Conservation (phyloP, 1,284 basidiomycete genomes). For the Ustilago hordei region DNA sequence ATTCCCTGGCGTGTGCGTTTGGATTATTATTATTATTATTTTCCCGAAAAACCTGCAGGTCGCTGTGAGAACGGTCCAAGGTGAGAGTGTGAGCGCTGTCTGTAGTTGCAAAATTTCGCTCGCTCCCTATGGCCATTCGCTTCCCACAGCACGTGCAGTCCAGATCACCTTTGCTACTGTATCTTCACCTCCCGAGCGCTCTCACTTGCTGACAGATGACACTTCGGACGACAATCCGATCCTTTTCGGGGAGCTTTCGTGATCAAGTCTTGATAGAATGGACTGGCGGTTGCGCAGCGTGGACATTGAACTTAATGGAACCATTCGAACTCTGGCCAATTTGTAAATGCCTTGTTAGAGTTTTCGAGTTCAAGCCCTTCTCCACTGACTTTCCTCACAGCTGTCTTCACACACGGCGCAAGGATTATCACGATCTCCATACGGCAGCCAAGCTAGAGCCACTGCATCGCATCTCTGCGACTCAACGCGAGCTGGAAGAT, state of each 20-base stretch:
- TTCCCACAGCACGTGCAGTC: not conserved
- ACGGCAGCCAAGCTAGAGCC: no score
- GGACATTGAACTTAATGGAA: not conserved
- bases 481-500: no score
- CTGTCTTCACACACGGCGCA: not conserved
- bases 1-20: not conserved
- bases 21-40: not conserved
- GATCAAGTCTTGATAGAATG: not conserved
- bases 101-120: not conserved
- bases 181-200: not conserved
- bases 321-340: not conserved
- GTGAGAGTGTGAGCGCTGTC: not conserved
- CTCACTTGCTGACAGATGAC: not conserved
- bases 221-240: not conserved
- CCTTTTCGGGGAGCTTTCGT: not conserved
- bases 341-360: not conserved
- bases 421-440: no score
- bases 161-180: not conserved
- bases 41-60: not conserved
- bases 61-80: conserved; percentile 1
- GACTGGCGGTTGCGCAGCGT: not conserved
- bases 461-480: no score
- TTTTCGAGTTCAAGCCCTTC: not conserved
- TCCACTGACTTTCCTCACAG: not conserved
- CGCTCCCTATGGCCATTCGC: no score